Conservation (phyloP, 2,329 filamentous ascomycete species). For the Penicillium nordicum region DNA sequence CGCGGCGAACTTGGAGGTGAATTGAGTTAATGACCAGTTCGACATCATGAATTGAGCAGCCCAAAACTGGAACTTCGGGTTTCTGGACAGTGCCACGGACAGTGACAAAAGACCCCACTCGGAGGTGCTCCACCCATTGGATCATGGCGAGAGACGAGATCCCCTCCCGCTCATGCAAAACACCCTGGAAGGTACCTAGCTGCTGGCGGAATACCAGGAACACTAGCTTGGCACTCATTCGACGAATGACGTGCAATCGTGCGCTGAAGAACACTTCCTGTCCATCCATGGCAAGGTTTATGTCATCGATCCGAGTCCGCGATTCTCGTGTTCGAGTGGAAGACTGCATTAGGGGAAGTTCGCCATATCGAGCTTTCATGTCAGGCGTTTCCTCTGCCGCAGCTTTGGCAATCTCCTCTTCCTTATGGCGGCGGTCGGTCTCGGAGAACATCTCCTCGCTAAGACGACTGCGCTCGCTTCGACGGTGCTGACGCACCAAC, state of each 20-base stretch:
- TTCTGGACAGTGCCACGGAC: constrained; percentile 70
- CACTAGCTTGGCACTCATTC: constrained; percentile 75
- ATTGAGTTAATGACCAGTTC: constrained; percentile 69
- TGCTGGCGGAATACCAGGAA: constrained; percentile 86
- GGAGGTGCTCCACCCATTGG: constrained; percentile 80
- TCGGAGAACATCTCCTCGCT: constrained; percentile 45
- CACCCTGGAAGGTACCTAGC: constrained; percentile 77
- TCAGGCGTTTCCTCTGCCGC: constrained; percentile 55
- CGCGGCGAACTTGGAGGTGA: constrained; percentile 60
- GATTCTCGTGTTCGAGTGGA: constrained; percentile 48
- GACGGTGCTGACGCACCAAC: constrained; percentile 40
- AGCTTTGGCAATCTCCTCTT: constrained; percentile 47
- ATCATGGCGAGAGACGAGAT: constrained; percentile 71
- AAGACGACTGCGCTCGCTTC: constrained; percentile 38
- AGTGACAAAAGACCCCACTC: constrained; percentile 72
- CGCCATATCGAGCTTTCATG: constrained; percentile 58
- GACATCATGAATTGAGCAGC: constrained; percentile 70
- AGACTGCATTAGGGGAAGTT: constrained; percentile 57
- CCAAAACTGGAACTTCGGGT: constrained; percentile 70
- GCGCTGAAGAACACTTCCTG: constrained; percentile 65
- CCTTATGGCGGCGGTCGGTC: constrained; percentile 40
- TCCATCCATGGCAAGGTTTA: constrained; percentile 54
- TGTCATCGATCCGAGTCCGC: constrained; percentile 50
- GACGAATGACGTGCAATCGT: constrained; percentile 73
- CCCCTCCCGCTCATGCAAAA: constrained; percentile 62